These are phyloP conservation scores for Perkinsus olseni DNA, from an alignment of 169 alveolate genomes.

Conservation along the genomic window DNA sequence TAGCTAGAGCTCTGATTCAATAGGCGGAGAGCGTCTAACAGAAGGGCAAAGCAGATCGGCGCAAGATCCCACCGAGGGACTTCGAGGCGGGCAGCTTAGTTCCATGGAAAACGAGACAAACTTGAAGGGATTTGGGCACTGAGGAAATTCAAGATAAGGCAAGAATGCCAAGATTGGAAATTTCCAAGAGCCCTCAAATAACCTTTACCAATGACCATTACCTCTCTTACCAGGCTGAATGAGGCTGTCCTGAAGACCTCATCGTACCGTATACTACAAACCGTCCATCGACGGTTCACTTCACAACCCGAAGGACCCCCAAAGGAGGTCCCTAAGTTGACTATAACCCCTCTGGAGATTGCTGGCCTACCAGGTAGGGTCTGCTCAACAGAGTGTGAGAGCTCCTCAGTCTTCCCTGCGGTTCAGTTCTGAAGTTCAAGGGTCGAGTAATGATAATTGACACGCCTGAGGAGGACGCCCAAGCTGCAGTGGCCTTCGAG, in stretches of 20 bases:
- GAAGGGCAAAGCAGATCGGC: no score
- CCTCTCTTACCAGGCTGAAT: no score
- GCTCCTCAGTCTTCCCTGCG: not conserved
- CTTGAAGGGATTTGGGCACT: not conserved
- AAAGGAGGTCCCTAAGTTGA: not conserved
- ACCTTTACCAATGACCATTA: no score
- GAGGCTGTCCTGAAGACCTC: no score
- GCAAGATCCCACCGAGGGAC: no score
- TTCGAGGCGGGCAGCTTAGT: no score
- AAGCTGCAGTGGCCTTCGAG: not conserved
- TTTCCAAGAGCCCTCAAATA: no score
- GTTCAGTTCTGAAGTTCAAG: not conserved
- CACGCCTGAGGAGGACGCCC: not conserved
- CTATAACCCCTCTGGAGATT: not conserved
- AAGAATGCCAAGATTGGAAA: not conserved
- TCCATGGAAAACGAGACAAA: not conserved
- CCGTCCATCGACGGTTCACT: no score
- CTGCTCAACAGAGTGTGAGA: not conserved
- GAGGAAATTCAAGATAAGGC: not conserved
- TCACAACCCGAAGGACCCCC: not conserved
- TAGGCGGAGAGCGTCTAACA: no score
- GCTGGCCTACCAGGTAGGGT: not conserved
- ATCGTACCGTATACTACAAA: no score
- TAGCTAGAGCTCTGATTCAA: no score
- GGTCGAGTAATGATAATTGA: not conserved